Evolutionary conservation across 495 filamentous ascomycete species (phyloP).

Genomic region (Aspergillus sclerotioniger): DNA sequence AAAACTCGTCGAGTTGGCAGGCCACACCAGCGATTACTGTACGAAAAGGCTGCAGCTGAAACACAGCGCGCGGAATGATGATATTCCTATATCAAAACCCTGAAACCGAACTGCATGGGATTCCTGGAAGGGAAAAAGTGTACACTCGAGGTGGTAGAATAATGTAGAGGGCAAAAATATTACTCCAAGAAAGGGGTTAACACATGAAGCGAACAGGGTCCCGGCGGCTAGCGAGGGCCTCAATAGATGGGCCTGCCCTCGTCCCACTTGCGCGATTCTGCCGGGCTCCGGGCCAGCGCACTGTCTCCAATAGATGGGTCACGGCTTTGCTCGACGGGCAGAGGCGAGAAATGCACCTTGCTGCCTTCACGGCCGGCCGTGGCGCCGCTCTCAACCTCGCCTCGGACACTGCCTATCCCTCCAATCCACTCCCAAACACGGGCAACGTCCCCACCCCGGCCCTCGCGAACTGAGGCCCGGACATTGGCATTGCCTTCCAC

Average conservation of each 20-base stretch:
- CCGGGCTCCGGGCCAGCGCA: slow-evolving; percentile 26
- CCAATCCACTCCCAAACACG: slow-evolving; percentile 98
- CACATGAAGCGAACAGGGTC: neutral
- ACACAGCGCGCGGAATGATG: neutral
- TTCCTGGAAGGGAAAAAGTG: slow-evolving; percentile 4
- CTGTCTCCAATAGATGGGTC: slow-evolving; percentile 29
- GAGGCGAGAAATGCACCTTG: slow-evolving; percentile 35
- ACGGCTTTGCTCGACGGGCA: slow-evolving; percentile 33
- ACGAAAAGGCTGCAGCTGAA: neutral
- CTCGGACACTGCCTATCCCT: slow-evolving; percentile 45
- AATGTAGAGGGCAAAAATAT: slow-evolving; percentile 14
- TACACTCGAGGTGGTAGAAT: slow-evolving; percentile 8
- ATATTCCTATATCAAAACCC: neutral
- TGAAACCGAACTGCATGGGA: neutral
- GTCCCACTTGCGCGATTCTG: slow-evolving; percentile 54
- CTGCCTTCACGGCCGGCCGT: slow-evolving; percentile 48
- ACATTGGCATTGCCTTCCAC: slow-evolving; percentile 95
- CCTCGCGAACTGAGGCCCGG: slow-evolving; percentile 77
- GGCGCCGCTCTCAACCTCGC: slow-evolving; percentile 30
- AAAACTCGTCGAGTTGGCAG: neutral
- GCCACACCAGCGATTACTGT: neutral
- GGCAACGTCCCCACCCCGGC: slow-evolving; percentile 78
- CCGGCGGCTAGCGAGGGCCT: slow-evolving; percentile 12
- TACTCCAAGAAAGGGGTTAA: slow-evolving; percentile 1
- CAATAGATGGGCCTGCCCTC: slow-evolving; percentile 66